A percentile compares a stretch with the other conserved stretches of the same genome.
phyloP scores from a whole-genome alignment of 2,329 filamentous ascomycete species.

The Penicillium expansum region DNA sequence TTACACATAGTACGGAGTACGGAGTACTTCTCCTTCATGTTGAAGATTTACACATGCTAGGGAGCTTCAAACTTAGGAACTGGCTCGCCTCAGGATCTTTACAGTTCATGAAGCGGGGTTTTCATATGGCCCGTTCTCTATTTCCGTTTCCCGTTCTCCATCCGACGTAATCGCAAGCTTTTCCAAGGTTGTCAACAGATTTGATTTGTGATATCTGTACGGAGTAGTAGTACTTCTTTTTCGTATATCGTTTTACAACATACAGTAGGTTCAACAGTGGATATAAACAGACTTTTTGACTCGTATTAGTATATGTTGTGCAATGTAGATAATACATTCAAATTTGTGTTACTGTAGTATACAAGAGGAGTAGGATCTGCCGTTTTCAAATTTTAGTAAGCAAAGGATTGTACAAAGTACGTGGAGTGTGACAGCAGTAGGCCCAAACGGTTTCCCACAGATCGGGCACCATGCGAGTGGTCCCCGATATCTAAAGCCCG shows the following conservation, averaged over 20 bases:
- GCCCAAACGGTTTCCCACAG: slow-evolving; percentile 24
- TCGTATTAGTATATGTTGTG: neutral
- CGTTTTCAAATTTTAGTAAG: neutral
- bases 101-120: neutral
- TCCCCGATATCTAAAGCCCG: slow-evolving; percentile 28
- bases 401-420: neutral
- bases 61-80: neutral
- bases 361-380: neutral
- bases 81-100: neutral
- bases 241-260: neutral
- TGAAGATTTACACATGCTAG: neutral
- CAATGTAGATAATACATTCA: neutral
- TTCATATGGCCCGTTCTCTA: neutral
- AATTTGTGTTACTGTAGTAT: neutral
- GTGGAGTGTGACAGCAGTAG: neutral
- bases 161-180: neutral
- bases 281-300: neutral
- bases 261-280: neutral
- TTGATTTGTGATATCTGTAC: neutral
- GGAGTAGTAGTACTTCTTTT: neutral
- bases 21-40: neutral
- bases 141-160: neutral
- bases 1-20: neutral
- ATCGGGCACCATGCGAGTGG: slow-evolving; percentile 26
- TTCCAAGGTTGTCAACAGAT: neutral